Evolutionary conservation across 2,329 filamentous ascomycete species (phyloP), one percentile per base, ranked within the genome.

Genomic region (Aschersonia sp.): DNA sequence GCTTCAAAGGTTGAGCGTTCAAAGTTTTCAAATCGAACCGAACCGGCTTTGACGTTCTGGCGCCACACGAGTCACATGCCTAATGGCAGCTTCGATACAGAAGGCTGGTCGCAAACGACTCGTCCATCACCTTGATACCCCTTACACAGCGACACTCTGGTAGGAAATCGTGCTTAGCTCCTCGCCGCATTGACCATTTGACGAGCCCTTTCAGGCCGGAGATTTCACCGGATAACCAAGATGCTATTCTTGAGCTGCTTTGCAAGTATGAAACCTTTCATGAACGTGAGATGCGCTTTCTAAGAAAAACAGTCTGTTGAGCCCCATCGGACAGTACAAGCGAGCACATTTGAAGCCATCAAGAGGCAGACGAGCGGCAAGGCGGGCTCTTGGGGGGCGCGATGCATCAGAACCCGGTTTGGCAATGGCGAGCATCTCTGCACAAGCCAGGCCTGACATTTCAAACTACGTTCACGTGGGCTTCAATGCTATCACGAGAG

Each of bases 181-280:
- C 20, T 20, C 20, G 20, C 20, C 20, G 20, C 20, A 20, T 20
- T 20, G 20, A 20, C 20, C 20, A 20, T 20, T 20, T 20, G 20
- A 20, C 20, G 20, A 20, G 20, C 20, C 20, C 20, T 20, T 20
- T 3, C 5, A 87, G 83, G 81, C 83, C 83, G 5, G 61, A 71
- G 42, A 70, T 84, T 43, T 67, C 69, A 2, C 58, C 65, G 20
- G 66, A 77, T 45, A 70, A 84, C 47, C 80, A 85, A 60, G 73
- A 81, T 46, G 69, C 72, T 4, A 81, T 85, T 40, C 59, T 85
- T 7, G 80, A 85, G 52, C 67, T 87, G 45, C 68, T 85, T 4
- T 84, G 77, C 74, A 74, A 69, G 82, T 85, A 71, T 50, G 61
- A 54, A 43, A 45, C 67, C 6, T 38, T 43, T 3, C 9, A 29